These are phyloP conservation scores for Boletus fagicola DNA, from an alignment of 768 basidiomycete species.

Conservation along the genomic window DNA sequence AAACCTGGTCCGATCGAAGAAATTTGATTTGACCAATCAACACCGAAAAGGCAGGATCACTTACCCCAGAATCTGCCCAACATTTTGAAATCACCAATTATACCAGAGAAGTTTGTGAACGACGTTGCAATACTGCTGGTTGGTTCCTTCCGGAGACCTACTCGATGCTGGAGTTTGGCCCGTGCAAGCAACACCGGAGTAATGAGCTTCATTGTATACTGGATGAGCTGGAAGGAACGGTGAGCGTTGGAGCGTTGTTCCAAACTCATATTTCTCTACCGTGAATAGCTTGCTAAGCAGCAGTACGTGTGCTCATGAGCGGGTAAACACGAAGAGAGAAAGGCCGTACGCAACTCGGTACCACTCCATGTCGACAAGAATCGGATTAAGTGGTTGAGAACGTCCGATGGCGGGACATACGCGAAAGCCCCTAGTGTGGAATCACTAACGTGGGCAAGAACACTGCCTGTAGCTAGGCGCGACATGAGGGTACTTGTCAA, in stretches of 20 bases:
- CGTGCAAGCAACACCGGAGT: slow-evolving; percentile 64
- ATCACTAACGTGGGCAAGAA: slow-evolving; percentile 58
- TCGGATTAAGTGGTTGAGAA: slow-evolving; percentile 68
- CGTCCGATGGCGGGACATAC: slow-evolving; percentile 55
- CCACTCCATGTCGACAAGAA: slow-evolving; percentile 84
- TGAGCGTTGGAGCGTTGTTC: background rate
- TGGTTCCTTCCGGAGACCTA: slow-evolving; percentile 54
- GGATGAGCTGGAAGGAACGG: slow-evolving; percentile 52
- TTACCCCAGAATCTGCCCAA: slow-evolving; percentile 80
- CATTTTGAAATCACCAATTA: slow-evolving; percentile 67
- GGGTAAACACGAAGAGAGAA: slow-evolving; percentile 6
- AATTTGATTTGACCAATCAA: background rate
- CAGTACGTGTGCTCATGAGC: slow-evolving; percentile 9
- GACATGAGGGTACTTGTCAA: slow-evolving; percentile 44
- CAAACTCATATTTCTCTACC: slow-evolving; percentile 36
- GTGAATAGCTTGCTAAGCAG: slow-evolving; percentile 67
- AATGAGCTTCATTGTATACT: slow-evolving; percentile 71
- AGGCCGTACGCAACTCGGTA: slow-evolving; percentile 64
- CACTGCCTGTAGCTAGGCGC: slow-evolving; percentile 42
- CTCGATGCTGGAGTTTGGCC: slow-evolving; percentile 65
- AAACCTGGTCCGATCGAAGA: slow-evolving; percentile 47
- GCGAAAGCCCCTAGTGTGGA: slow-evolving; percentile 62
- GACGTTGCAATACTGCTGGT: slow-evolving; percentile 53
- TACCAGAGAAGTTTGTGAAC: slow-evolving; percentile 50
- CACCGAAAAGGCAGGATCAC: slow-evolving; percentile 17